Percentiles rank a stretch among this genome's conserved stretches.
These are phyloP conservation scores for Dillenia suffruticosa DNA, from an alignment of 164 flowering plant species.

Conservation along the genomic window DNA sequence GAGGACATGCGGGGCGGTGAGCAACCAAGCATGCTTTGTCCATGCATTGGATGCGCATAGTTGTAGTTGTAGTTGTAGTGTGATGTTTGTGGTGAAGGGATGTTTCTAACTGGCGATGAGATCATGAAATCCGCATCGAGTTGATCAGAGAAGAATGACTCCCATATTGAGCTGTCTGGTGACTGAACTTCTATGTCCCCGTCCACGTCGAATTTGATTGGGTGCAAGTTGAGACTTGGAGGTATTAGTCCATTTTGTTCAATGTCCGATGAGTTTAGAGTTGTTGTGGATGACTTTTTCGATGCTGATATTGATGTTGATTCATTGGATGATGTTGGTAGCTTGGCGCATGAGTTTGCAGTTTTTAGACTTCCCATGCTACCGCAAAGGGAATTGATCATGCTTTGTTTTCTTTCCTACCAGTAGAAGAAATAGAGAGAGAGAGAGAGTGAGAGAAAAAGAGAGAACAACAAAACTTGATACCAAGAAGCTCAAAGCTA, in stretches of 20 bases:
- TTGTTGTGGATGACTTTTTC: constrained; percentile 13
- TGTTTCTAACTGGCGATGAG: constrained; percentile 46
- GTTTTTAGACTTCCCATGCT: constrained; percentile 40
- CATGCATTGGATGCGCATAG: constrained; percentile 28
- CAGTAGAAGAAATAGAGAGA: background rate
- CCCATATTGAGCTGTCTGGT: constrained; percentile 56
- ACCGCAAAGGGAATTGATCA: constrained; percentile 51
- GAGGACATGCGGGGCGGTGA: constrained; percentile 35
- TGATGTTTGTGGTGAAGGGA: constrained; percentile 21
- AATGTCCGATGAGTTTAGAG: constrained; percentile 17
- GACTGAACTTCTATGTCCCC: constrained; percentile 49
- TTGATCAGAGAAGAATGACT: constrained; percentile 51
- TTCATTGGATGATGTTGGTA: constrained; percentile 30
- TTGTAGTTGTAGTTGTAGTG: constrained; percentile 21
- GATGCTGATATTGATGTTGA: constrained; percentile 30
- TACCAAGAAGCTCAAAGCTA: background rate
- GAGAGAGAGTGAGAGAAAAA: background rate
- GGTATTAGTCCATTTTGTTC: constrained; percentile 32
- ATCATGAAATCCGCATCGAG: constrained; percentile 62
- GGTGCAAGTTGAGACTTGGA: constrained; percentile 31
- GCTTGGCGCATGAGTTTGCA: constrained; percentile 25
- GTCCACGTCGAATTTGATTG: constrained; percentile 38
- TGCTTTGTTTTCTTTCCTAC: constrained; percentile 5
- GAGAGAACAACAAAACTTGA: background rate
- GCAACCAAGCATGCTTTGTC: constrained; percentile 28